A percentile compares a stretch with the other conserved stretches of the same genome.
These are phyloP conservation scores for Cornus florida DNA, from an alignment of 148 eudicot genomes.

Conservation along the genomic window DNA sequence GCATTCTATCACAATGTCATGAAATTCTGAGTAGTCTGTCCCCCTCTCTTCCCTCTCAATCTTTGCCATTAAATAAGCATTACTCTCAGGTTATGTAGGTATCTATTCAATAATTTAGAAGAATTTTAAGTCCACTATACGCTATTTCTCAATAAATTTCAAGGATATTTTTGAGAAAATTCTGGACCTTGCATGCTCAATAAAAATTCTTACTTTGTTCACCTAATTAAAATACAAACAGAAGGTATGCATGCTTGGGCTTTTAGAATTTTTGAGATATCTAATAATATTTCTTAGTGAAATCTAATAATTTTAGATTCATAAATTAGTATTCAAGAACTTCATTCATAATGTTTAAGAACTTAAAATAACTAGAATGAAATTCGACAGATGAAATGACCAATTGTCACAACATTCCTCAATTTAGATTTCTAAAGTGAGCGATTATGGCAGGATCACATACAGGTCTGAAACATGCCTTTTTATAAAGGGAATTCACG, in stretches of 20 bases:
- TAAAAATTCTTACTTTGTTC: slow-evolving; percentile 2
- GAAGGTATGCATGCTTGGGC: neutral
- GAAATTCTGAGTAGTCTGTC: neutral
- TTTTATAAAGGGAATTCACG: too few species aligned
- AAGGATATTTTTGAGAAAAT: neutral
- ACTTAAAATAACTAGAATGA: slow-evolving; percentile 7
- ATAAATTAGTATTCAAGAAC: neutral
- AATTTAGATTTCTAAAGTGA: neutral
- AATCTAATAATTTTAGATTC: neutral
- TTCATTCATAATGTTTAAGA: neutral
- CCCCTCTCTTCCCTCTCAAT: neutral
- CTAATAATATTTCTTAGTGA: neutral
- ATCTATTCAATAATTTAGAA: neutral
- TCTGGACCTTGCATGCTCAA: neutral
- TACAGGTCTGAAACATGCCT: neutral
- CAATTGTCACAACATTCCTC: neutral
- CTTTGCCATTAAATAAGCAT: neutral
- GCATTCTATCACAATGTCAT: neutral
- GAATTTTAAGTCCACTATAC: neutral
- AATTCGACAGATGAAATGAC: neutral
- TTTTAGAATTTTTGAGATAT: neutral
- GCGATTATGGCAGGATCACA: neutral
- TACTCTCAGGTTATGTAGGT: neutral
- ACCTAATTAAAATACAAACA: neutral
- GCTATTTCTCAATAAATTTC: neutral